Base-by-base conservation (phyloP, 306 rosid genomes). In the Quercus bicolor region DNA sequence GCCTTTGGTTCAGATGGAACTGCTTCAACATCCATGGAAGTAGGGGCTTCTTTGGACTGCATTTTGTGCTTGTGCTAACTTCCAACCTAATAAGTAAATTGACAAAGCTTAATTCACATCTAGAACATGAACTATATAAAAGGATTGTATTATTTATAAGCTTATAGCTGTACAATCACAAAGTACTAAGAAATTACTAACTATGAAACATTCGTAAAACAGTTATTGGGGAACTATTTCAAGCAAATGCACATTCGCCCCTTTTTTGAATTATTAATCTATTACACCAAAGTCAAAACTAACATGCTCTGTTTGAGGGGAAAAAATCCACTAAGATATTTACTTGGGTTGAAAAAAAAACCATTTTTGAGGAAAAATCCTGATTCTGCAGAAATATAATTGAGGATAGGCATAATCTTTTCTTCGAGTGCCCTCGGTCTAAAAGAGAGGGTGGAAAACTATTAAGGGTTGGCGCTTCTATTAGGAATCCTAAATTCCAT, bases 21-120 rank as follows among this genome's bases (percentile, higher is more conserved):
- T 26, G 76, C 81, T 77, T 91, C 92, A 0, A 90, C 84, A 79
- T 89, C 98, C 94, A 92, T 88, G 16, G 88, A 77, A 45, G 82
- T 31, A 16, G 89, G 74, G 56, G 82, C 85, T 79, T 77, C 83
- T 15, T 70, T 83, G 33, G 95, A 79, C 86, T 87, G 85, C 95
- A 91, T 94, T 56, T 29, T 86, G 57, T 33, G 59, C 77, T 79
- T 54, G 75, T 72, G 34, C 37, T 21, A 57, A 77, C n/a, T 62
- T 23, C 75, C 34, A 59, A 24, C 16, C 52, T 66, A 9, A 48
- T 48, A 48, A 48, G 15, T 4, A 10, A 66, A 66, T 65, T 51
- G 54, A 56, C 40, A 66, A 66, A 56, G 31, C 64, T 53, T 18
- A 59, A 54, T 23, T 62, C 14, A 56, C 52, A 66, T 18, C 72